A percentile compares a stretch with the other conserved stretches of the same genome.
These are phyloP conservation scores for Madurella fahalii DNA, from an alignment of 2,329 filamentous ascomycete genomes.

Conservation along the genomic window DNA sequence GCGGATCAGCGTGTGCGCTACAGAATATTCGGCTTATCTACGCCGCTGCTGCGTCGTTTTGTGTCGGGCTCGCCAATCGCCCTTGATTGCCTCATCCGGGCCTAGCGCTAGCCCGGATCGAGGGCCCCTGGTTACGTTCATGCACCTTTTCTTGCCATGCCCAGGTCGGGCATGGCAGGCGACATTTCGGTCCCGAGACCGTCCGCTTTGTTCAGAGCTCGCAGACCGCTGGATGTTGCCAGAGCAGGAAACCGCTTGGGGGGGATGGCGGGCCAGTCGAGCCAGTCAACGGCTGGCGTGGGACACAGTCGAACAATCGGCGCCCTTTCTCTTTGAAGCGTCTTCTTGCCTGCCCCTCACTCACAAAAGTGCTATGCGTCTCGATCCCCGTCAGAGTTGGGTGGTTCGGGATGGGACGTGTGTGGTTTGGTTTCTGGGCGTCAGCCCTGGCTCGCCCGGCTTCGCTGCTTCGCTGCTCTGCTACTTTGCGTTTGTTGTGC, in stretches of 20 bases:
- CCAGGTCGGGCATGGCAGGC: neutral
- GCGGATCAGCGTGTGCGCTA: neutral
- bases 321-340: neutral
- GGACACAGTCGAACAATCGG: neutral
- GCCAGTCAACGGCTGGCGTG: conserved; percentile 1
- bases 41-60: neutral
- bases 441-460: too few relatives aligned
- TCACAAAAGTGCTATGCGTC: neutral
- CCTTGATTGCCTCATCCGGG: conserved; percentile 5
- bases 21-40: neutral
- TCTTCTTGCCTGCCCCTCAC: neutral
- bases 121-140: neutral
- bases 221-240: too few relatives aligned
- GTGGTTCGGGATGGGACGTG: too few relatives aligned
- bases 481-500: neutral
- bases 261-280: too few relatives aligned
- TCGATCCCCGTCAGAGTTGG: too few relatives aligned
- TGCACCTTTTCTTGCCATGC: neutral
- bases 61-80: conserved; percentile 4
- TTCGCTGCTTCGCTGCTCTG: too few relatives aligned
- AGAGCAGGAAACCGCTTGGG: too few relatives aligned
- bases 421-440: too few relatives aligned
- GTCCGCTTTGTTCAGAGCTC: neutral
- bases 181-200: conserved; percentile 7
- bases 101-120: neutral